These are phyloP conservation scores for Ustilago vetiveriae DNA, from an alignment of 1,284 basidiomycete genomes.

Conservation along the genomic window DNA sequence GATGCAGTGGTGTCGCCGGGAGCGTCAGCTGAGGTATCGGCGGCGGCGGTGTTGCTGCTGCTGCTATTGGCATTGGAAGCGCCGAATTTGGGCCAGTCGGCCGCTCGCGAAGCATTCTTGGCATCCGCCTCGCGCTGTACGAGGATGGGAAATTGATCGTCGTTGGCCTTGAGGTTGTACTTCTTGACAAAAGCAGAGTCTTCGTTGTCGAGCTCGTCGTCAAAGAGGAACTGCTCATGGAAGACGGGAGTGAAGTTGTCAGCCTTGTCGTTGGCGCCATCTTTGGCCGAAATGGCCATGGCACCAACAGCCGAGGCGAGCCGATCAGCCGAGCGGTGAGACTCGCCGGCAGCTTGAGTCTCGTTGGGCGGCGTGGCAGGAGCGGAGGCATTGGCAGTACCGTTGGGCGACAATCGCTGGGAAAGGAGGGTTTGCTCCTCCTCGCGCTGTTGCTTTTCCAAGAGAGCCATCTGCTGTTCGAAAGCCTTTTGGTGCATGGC, in stretches of 20 bases:
- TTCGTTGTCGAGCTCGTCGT: slow-evolving; percentile 64
- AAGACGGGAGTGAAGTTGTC: slow-evolving; percentile 58
- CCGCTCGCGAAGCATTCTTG: slow-evolving; percentile 74
- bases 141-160: slow-evolving; percentile 74
- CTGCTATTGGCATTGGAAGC: slow-evolving; percentile 69
- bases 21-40: not conserved
- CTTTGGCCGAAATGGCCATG: slow-evolving; percentile 29
- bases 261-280: slow-evolving; percentile 8
- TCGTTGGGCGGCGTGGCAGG: slow-evolving; percentile 46
- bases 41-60: slow-evolving; percentile 48
- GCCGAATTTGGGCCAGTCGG: slow-evolving; percentile 92
- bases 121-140: slow-evolving; percentile 62
- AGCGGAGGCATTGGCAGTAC: slow-evolving; percentile 34
- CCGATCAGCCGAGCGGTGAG: slow-evolving; percentile 19
- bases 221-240: slow-evolving; percentile 64
- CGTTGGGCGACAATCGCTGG: slow-evolving; percentile 11
- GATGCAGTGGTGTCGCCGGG: slow-evolving; percentile 15
- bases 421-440: slow-evolving; percentile 49
- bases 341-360: slow-evolving; percentile 10
- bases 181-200: slow-evolving; percentile 65
- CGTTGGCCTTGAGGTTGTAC: slow-evolving; percentile 64
- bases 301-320: slow-evolving; percentile 27
- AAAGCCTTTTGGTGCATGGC: slow-evolving; percentile 54
- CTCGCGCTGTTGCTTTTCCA: slow-evolving; percentile 54
- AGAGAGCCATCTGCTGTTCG: slow-evolving; percentile 54